Conservation (phyloP, 2,329 filamentous ascomycete genomes). For the Trichoderma asperellum region DNA sequence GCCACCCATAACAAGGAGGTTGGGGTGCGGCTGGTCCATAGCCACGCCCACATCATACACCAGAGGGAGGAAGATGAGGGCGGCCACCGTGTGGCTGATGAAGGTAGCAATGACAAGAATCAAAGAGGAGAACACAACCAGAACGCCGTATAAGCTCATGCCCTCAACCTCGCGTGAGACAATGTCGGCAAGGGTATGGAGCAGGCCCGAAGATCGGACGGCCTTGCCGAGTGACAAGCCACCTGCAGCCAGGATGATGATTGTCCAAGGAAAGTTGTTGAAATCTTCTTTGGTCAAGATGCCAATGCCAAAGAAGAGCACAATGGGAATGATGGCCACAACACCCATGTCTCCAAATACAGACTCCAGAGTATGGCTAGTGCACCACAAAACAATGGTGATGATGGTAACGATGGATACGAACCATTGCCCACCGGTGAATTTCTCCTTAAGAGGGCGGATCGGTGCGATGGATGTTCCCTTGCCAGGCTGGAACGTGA, state of each 20-base stretch:
- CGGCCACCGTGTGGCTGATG: constrained; percentile 96
- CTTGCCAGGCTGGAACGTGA: constrained; percentile 81
- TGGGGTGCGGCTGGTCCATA: constrained; percentile 91
- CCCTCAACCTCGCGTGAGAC: constrained; percentile 77
- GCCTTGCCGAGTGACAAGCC: constrained; percentile 91
- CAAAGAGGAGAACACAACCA: constrained; percentile 81
- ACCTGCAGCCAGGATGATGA: constrained; percentile 95
- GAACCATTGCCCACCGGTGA: constrained; percentile 90
- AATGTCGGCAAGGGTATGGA: constrained; percentile 80
- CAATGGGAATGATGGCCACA: constrained; percentile 92
- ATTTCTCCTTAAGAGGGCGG: constrained; percentile 83
- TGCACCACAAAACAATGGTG: constrained; percentile 92
- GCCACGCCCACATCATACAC: constrained; percentile 81
- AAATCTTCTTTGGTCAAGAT: constrained; percentile 99
- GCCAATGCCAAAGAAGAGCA: constrained; percentile 94
- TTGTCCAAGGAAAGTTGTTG: constrained; percentile 99
- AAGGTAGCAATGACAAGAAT: constrained; percentile 96
- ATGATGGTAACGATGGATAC: constrained; percentile 79
- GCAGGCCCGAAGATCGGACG: constrained; percentile 87
- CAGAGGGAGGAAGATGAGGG: constrained; percentile 89
- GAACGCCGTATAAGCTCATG: constrained; percentile 81
- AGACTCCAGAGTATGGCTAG: constrained; percentile 82
- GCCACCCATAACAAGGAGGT: constrained; percentile 90
- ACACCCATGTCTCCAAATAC: constrained; percentile 98
- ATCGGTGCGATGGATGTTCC: constrained; percentile 92